A percentile compares a stretch with the other conserved stretches of the same genome.
phyloP scores from a whole-genome alignment of 441 rosid genomes.

The Croton laevigatus region DNA sequence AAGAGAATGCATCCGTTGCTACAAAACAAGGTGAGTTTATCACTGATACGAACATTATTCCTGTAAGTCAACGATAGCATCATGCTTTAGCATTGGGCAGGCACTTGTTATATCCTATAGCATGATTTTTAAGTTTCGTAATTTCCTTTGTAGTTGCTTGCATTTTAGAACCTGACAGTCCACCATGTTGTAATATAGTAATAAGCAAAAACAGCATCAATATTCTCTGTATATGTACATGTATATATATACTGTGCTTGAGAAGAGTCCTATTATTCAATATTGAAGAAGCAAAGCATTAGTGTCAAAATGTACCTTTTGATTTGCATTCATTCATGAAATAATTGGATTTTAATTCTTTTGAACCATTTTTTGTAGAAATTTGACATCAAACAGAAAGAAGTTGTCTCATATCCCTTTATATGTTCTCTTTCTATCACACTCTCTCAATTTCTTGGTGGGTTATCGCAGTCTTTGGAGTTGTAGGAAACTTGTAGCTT shows the following conservation, averaged over 20 bases:
- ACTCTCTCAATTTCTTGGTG: neutral
- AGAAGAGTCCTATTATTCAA: neutral
- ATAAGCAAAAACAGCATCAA: neutral
- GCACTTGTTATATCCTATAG: too few relatives aligned
- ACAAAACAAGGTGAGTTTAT: neutral
- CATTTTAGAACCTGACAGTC: neutral
- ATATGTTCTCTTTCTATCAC: too few relatives aligned
- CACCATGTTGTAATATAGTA: neutral
- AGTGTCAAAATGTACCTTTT: neutral
- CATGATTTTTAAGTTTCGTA: neutral
- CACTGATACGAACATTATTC: neutral
- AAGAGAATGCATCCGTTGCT: neutral
- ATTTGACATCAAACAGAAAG: neutral
- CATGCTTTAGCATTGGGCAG: neutral
- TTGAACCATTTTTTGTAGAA: neutral
- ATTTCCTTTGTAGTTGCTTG: neutral
- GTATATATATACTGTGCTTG: too few relatives aligned
- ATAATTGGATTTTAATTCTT: too few relatives aligned
- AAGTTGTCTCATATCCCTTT: neutral
- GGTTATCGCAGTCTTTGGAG: neutral
- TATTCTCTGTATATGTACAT: too few relatives aligned
- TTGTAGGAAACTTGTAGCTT: neutral
- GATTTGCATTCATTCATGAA: neutral
- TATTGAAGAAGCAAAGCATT: neutral
- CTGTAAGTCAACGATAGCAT: neutral